phyloP scores from a whole-genome alignment of 1,284 basidiomycete genomes.

The Ustilago hordei region DNA sequence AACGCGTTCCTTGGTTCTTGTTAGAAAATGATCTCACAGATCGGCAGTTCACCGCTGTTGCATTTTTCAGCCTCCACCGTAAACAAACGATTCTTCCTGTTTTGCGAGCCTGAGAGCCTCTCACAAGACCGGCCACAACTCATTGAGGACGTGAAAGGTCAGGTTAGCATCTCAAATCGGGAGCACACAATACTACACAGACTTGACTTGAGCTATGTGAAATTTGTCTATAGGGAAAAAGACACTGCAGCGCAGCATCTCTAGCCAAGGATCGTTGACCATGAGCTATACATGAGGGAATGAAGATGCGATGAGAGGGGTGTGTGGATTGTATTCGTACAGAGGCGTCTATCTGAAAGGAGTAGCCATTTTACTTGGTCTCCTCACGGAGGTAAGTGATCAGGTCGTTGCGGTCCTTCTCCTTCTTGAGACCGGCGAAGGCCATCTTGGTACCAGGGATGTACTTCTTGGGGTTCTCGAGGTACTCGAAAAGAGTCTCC shows the following conservation, averaged over 20 bases:
- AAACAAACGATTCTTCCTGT: neutral
- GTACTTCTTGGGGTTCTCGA: constrained; percentile 93
- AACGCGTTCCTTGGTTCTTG: neutral
- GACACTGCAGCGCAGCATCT: neutral
- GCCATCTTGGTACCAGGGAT: constrained; percentile 61
- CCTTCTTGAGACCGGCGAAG: constrained; percentile 65
- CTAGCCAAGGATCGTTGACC: neutral
- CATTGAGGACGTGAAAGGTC: neutral
- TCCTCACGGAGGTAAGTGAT: constrained; percentile 60
- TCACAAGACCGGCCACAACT: neutral
- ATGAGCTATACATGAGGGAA: neutral
- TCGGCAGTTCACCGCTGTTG: neutral
- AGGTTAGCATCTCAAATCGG: neutral
- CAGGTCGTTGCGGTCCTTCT: constrained; percentile 68
- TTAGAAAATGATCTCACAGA: neutral
- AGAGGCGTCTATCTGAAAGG: neutral
- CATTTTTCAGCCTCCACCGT: neutral
- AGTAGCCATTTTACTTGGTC: constrained; percentile 38
- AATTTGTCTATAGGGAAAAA: neutral
- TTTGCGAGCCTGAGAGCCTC: neutral
- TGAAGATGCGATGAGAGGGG: constrained; percentile 3
- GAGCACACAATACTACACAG: neutral
- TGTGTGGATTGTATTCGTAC: constrained; percentile 2
- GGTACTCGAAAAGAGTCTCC: constrained; percentile 90
- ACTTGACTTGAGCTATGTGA: neutral